Base-by-base conservation (phyloP, 176 grass and related monocot genomes). In the Eragrostis nindensis region DNA sequence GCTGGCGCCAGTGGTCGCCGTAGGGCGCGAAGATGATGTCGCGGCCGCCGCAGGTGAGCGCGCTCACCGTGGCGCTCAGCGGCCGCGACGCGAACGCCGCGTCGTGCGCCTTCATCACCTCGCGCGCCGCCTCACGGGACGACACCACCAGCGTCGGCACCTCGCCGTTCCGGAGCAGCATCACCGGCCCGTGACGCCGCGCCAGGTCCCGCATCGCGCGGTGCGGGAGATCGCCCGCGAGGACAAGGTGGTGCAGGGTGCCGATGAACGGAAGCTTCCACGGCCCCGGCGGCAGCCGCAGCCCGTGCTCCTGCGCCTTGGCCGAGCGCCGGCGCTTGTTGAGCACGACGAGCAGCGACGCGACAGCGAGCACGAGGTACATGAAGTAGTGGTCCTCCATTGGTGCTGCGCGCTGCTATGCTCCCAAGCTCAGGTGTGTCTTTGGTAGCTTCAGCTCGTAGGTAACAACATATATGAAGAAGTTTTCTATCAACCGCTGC, bases 11-110 rank as follows among this genome's bases (percentile, higher is more conserved):
- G 74, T 92, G 77, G 0, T 78, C 78, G 0, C 94, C 86, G 81
- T 94, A 91, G 3, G 94, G 89, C 1, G 91, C 80, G 63, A 91
- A 93, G 80, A 81, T 41, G 46, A 97, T 85, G 75, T 90, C 86
- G 9, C 42, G 29, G 66, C 74, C 80, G n/a, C 59, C 79, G 87
- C 60, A 80, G 45, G 42, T 66, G 7, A 92, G 16, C 40, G 66
- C 73, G 25, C 85, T 27, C n/a, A 79, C 67, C 32, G 89, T 90
- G 60, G 87, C 30, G 42, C 74, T 74, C 30, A 80, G 61, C 6
- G 89, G 89, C 22, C 94, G 85, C 29, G 52, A 41, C 18, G 91
- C 78, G 64, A 94, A 92, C 52, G 54, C 57, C 6, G 56, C 2
- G 49, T 97, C 88, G 39, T 91, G 85, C 39, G 88, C 87, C 76